phyloP scores from a whole-genome alignment of 176 grass and related monocot species.

The Saccharum officinarum region DNA sequence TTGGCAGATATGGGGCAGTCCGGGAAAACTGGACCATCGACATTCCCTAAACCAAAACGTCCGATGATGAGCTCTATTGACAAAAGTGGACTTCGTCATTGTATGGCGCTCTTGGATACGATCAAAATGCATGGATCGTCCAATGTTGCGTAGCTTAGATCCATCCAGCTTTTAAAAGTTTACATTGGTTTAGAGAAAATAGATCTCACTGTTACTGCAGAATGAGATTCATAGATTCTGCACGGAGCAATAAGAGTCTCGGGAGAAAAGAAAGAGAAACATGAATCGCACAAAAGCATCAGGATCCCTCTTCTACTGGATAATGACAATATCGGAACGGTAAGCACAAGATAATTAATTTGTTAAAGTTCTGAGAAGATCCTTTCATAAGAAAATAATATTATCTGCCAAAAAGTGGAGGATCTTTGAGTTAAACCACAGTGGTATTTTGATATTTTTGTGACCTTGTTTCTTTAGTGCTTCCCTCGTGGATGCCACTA shows the following conservation, averaged over 20 bases:
- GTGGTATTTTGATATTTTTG: not conserved
- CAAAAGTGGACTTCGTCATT: not conserved
- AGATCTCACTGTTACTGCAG: not conserved
- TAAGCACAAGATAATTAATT: not conserved
- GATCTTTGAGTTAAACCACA: slow-evolving; percentile 3
- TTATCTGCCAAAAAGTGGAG: not conserved
- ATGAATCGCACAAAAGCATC: not conserved
- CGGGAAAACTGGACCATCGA: not conserved
- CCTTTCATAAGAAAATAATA: not conserved
- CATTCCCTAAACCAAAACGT: not conserved
- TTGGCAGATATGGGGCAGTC: not conserved
- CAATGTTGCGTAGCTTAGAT: not conserved
- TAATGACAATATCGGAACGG: not conserved
- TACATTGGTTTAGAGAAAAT: not conserved
- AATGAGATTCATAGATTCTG: not conserved
- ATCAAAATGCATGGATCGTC: not conserved
- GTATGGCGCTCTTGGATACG: not conserved
- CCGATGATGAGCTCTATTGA: not conserved
- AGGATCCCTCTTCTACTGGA: not conserved
- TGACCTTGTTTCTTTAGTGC: not conserved
- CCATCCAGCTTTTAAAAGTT: not conserved
- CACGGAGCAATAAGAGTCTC: not conserved
- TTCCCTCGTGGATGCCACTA: slow-evolving; percentile 12
- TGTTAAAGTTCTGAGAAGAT: not conserved
- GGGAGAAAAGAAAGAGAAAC: not conserved